Percentiles rank a stretch among this genome's conserved stretches.
Evolutionary conservation across 768 basidiomycete genomes (phyloP).

Genomic region (Mycena epipterygia): DNA sequence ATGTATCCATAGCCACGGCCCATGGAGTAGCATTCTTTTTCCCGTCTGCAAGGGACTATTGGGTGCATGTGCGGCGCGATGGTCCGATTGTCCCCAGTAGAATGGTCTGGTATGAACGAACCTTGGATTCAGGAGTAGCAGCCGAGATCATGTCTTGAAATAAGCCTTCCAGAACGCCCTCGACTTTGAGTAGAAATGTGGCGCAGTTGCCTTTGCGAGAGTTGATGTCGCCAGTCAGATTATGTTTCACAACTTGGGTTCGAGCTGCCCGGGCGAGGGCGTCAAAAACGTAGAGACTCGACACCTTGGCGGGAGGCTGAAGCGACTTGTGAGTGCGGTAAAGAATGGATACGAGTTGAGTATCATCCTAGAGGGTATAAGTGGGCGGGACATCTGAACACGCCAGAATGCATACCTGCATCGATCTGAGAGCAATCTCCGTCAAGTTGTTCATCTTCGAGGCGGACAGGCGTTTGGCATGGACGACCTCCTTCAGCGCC

Average conservation of each 20-base stretch:
- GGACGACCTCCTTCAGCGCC: slow-evolving; percentile 84
- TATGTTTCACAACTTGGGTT: slow-evolving; percentile 74
- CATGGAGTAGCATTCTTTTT: no score
- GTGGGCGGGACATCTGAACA: neutral
- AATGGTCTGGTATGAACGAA: slow-evolving; percentile 62
- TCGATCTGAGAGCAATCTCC: slow-evolving; percentile 80
- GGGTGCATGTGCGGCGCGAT: neutral
- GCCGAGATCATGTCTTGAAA: slow-evolving; percentile 86
- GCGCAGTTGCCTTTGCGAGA: slow-evolving; percentile 77
- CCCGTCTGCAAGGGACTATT: no score
- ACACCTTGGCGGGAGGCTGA: slow-evolving; percentile 76
- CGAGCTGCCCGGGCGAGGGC: slow-evolving; percentile 90
- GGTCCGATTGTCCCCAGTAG: slow-evolving; percentile 8
- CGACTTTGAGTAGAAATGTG: slow-evolving; percentile 90
- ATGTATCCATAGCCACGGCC: neutral
- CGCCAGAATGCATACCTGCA: slow-evolving; percentile 69
- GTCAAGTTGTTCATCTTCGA: slow-evolving; percentile 87
- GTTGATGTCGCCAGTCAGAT: slow-evolving; percentile 67
- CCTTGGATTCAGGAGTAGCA: slow-evolving; percentile 83
- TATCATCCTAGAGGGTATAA: slow-evolving; percentile 73
- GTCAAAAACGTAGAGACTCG: slow-evolving; percentile 94
- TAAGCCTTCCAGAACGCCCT: slow-evolving; percentile 90
- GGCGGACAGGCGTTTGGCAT: slow-evolving; percentile 86
- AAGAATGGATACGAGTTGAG: slow-evolving; percentile 88
- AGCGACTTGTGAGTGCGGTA: slow-evolving; percentile 92